These are phyloP conservation scores for Oryza glumipatula DNA, from an alignment of 176 grass and related monocot species.

Conservation along the genomic window DNA sequence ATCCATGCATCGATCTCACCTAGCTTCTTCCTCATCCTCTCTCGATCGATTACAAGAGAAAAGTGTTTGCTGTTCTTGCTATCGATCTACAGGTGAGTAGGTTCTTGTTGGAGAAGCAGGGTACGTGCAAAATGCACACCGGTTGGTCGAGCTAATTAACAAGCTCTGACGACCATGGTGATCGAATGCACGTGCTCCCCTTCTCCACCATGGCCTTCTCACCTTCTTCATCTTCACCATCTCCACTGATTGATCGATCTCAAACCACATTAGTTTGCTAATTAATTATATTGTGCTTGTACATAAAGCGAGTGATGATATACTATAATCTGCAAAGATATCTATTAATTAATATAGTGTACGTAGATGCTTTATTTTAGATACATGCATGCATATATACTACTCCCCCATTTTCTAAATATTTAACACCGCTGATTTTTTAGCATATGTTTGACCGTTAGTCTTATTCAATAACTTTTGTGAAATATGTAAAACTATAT, in stretches of 20 bases:
- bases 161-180: not conserved
- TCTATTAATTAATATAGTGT: too few species aligned
- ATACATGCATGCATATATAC: too few species aligned
- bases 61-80: not conserved
- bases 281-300: not conserved
- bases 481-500: too few species aligned
- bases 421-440: too few species aligned
- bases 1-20: not conserved
- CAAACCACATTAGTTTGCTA: not conserved
- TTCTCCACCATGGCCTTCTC: conserved; percentile 95
- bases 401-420: too few species aligned
- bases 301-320: too few species aligned
- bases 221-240: conserved; percentile 36
- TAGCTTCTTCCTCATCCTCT: not conserved
- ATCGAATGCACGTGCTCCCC: conserved; percentile 79
- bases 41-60: not conserved
- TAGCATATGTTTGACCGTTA: too few species aligned
- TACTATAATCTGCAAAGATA: not conserved
- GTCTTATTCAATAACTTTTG: too few species aligned
- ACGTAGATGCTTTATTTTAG: too few species aligned
- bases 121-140: conserved; percentile 70
- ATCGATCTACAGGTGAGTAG: conserved; percentile 50
- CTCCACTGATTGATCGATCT: not conserved
- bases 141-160: not conserved
- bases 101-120: conserved; percentile 98